A percentile compares a stretch with the other conserved stretches of the same genome.
These are phyloP conservation scores for Kwoniella botswanensis DNA, from an alignment of 768 basidiomycete genomes.

Conservation along the genomic window DNA sequence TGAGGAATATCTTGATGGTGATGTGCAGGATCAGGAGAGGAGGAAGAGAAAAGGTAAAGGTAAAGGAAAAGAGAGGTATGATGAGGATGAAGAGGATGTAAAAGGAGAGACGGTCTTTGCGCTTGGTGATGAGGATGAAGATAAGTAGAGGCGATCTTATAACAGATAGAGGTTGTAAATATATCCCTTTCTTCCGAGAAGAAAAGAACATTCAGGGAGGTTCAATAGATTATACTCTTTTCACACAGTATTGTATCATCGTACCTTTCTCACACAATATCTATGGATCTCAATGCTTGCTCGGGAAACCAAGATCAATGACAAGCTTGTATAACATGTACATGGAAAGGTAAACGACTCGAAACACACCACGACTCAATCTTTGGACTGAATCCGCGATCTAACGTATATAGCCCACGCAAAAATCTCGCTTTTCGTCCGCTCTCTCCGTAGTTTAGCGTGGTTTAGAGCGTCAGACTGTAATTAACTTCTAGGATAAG, in stretches of 20 bases:
- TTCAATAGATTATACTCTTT: too few species aligned
- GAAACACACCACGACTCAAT: too few species aligned
- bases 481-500: slow-evolving; percentile 18
- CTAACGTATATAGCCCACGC: not conserved
- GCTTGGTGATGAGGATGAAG: slow-evolving; percentile 34
- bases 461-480: slow-evolving; percentile 38
- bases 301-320: too few species aligned
- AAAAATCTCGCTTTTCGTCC: not conserved
- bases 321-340: too few species aligned
- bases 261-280: too few species aligned
- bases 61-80: slow-evolving; percentile 43
- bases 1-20: slow-evolving; percentile 43
- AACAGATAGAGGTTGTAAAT: not conserved
- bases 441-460: slow-evolving; percentile 32
- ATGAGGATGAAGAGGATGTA: slow-evolving; percentile 52
- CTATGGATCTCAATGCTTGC: too few species aligned
- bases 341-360: too few species aligned
- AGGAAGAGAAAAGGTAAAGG: slow-evolving; percentile 54
- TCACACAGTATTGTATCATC: too few species aligned
- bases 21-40: slow-evolving; percentile 31
- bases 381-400: too few species aligned
- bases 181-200: too few species aligned
- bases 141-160: slow-evolving; percentile 3
- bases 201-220: too few species aligned
- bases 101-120: slow-evolving; percentile 19